These are phyloP conservation scores for Clavariopsis aquatica DNA, from an alignment of 495 filamentous ascomycete species.

Conservation along the genomic window DNA sequence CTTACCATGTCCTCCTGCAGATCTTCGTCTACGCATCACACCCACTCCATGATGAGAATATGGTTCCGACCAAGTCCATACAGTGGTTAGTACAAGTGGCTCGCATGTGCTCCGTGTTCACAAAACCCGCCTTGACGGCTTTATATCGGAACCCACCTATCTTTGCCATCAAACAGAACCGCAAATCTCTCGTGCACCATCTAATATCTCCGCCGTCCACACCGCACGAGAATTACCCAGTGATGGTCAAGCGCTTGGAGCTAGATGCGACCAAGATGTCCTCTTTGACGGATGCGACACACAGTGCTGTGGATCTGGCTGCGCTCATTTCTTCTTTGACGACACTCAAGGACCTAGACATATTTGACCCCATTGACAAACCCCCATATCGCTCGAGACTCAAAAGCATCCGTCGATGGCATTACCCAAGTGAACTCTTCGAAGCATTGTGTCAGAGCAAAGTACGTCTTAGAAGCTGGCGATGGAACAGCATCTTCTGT, in stretches of 20 bases:
- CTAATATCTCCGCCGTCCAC: slow-evolving; percentile 49
- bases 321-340: slow-evolving; percentile 58
- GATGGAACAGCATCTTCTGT: slow-evolving; percentile 72
- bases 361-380: slow-evolving; percentile 56
- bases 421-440: slow-evolving; percentile 63
- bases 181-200: slow-evolving; percentile 51
- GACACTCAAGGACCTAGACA: slow-evolving; percentile 56
- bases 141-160: slow-evolving; percentile 72
- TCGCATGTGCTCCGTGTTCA: slow-evolving; percentile 63
- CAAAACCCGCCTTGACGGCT: slow-evolving; percentile 72
- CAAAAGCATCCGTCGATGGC: slow-evolving; percentile 55
- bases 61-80: slow-evolving; percentile 48
- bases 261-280: slow-evolving; percentile 55
- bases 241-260: slow-evolving; percentile 68
- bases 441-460: slow-evolving; percentile 52
- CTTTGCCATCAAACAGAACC: slow-evolving; percentile 52
- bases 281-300: slow-evolving; percentile 20
- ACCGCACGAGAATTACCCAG: slow-evolving; percentile 57
- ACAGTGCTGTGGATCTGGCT: slow-evolving; percentile 17
- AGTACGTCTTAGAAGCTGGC: slow-evolving; percentile 65
- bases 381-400: slow-evolving; percentile 56
- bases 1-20: slow-evolving; percentile 68
- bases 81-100: slow-evolving; percentile 64
- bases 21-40: slow-evolving; percentile 67
- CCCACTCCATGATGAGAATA: slow-evolving; percentile 58